Conservation (phyloP, 2,329 filamentous ascomycete species). For the Sphaerulina musiva region DNA sequence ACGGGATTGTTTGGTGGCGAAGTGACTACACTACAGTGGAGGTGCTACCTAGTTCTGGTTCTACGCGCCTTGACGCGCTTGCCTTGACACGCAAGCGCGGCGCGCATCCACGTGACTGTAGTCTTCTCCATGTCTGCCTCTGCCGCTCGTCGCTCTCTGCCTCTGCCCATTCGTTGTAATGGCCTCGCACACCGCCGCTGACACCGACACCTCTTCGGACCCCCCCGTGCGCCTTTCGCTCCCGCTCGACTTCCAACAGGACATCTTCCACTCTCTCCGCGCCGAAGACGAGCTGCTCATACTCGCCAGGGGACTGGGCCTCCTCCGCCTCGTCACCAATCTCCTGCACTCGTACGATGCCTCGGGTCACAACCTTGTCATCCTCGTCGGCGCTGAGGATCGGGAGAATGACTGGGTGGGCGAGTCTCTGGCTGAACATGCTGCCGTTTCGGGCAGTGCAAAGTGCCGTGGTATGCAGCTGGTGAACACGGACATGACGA, state of each 20-base stretch:
- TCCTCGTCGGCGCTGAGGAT: constrained; percentile 83
- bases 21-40: neutral
- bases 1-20: neutral
- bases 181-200: neutral
- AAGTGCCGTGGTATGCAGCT: constrained; percentile 79
- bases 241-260: constrained; percentile 85
- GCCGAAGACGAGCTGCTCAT: constrained; percentile 90
- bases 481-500: constrained; percentile 92
- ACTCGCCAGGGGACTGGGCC: constrained; percentile 82
- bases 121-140: neutral
- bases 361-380: constrained; percentile 83
- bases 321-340: constrained; percentile 90
- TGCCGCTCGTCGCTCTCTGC: neutral
- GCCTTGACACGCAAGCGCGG: too few relatives aligned
- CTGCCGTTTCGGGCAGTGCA: constrained; percentile 75
- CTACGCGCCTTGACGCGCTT: too few relatives aligned
- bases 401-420: constrained; percentile 96
- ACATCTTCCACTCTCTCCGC: constrained; percentile 84
- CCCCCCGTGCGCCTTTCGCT: constrained; percentile 71
- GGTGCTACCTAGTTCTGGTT: too few relatives aligned
- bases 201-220: constrained; percentile 9
- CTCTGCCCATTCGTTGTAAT: neutral
- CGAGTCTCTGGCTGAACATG: constrained; percentile 90
- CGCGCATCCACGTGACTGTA: neutral
- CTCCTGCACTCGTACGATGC: constrained; percentile 95